Conservation (phyloP, 805 yeast species). For the Danielia oregonensis region DNA sequence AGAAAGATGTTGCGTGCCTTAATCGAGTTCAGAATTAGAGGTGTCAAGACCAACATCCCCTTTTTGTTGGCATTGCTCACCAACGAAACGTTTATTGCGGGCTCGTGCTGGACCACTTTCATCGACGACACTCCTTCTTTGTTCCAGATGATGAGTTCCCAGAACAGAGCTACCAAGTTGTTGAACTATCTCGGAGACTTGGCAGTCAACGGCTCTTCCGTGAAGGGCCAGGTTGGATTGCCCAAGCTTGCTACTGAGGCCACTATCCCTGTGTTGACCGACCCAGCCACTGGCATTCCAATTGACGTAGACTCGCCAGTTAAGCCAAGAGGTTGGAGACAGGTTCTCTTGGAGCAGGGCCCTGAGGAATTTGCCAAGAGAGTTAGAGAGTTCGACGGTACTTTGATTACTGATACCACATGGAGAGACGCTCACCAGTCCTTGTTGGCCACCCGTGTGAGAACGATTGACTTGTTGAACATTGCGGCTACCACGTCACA, state of each 20-base stretch:
- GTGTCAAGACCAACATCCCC: slow-evolving; percentile 98
- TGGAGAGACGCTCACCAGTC: slow-evolving; percentile 99
- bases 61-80: slow-evolving; percentile 89
- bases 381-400: slow-evolving; percentile 80
- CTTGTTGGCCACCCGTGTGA: slow-evolving; percentile 91
- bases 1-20: slow-evolving; percentile 96
- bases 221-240: slow-evolving; percentile 90
- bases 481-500: slow-evolving; percentile 94
- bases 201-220: slow-evolving; percentile 93
- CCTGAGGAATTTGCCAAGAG: slow-evolving; percentile 87
- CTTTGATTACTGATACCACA: slow-evolving; percentile 95
- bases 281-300: slow-evolving; percentile 52
- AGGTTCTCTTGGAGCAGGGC: slow-evolving; percentile 77
- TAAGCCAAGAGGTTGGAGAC: slow-evolving; percentile 83
- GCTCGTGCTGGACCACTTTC: slow-evolving; percentile 96
- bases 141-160: slow-evolving; percentile 91
- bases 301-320: slow-evolving; percentile 57
- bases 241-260: slow-evolving; percentile 82
- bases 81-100: slow-evolving; percentile 78
- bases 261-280: slow-evolving; percentile 67
- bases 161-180: slow-evolving; percentile 94
- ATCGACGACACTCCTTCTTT: slow-evolving; percentile 96
- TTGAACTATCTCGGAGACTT: slow-evolving; percentile 88
- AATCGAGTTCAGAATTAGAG: slow-evolving; percentile 97
- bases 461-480: slow-evolving; percentile 86